phyloP scores from a whole-genome alignment of 2,329 filamentous ascomycete species.

The Dactylonectria macrodidyma region DNA sequence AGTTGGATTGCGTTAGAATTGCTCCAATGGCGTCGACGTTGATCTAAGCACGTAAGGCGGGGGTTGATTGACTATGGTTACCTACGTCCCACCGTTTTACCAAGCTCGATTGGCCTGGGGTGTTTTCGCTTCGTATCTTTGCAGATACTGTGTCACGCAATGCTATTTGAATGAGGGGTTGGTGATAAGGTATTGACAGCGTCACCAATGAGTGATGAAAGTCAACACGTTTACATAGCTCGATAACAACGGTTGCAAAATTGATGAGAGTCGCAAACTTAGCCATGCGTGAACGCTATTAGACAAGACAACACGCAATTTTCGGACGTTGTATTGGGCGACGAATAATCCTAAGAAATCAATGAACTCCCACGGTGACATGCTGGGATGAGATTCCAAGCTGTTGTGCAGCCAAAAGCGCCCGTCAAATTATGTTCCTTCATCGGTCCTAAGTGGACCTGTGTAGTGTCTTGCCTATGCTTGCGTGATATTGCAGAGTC shows the following conservation, averaged over 20 bases:
- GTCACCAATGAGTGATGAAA: background rate
- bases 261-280: background rate
- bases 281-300: background rate
- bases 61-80: background rate
- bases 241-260: background rate
- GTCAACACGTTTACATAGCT: background rate
- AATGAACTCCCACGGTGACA: background rate
- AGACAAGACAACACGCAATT: background rate
- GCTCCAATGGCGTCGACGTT: background rate
- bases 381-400: conserved; percentile 7
- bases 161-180: background rate
- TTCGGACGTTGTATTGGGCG: background rate
- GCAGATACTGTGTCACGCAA: background rate
- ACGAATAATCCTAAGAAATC: background rate
- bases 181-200: background rate
- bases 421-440: background rate
- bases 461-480: conserved; percentile 1
- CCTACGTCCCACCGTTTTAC: background rate
- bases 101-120: background rate
- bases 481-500: conserved; percentile 16
- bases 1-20: background rate
- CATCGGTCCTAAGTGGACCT: background rate
- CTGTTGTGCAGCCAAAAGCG: background rate
- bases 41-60: background rate
- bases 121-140: background rate